A percentile compares a stretch with the other conserved stretches of the same genome.
Conservation (phyloP, 345 rosid genomes). For the Dovyalis caffra region DNA sequence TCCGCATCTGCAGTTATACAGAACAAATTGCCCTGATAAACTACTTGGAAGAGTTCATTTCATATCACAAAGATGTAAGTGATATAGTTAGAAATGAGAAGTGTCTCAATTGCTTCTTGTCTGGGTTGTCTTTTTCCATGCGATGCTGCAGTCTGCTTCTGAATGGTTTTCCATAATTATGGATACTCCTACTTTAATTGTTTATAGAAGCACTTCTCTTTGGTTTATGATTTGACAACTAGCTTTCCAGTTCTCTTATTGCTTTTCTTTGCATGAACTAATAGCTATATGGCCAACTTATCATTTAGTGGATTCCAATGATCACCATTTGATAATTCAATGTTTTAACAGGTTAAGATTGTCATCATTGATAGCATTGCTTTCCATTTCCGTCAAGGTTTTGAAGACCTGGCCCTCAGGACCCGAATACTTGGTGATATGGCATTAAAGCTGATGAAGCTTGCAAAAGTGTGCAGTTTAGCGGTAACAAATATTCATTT, state of each 20-base stretch:
- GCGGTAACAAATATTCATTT: slow-evolving; percentile 50
- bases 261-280: background rate
- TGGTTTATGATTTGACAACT: background rate
- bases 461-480: slow-evolving; percentile 72
- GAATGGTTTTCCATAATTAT: background rate
- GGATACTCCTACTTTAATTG: background rate
- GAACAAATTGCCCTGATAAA: slow-evolving; percentile 82
- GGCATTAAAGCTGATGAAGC: slow-evolving; percentile 85
- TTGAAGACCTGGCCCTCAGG: slow-evolving; percentile 78
- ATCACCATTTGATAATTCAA: background rate
- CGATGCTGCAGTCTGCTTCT: background rate
- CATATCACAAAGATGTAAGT: slow-evolving; percentile 71
- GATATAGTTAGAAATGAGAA: background rate
- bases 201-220: background rate
- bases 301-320: background rate
- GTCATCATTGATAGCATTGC: slow-evolving; percentile 81
- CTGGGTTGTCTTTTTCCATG: background rate
- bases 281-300: background rate
- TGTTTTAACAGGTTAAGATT: slow-evolving; percentile 63
- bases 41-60: slow-evolving; percentile 71
- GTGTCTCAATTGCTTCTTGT: background rate
- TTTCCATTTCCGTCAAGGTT: slow-evolving; percentile 96
- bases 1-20: slow-evolving; percentile 82
- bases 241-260: background rate
- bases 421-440: slow-evolving; percentile 76